A percentile compares a stretch with the other conserved stretches of the same genome.
phyloP scores from a whole-genome alignment of 192 early-diverging fungal species.

The Chytriomyces sp. region DNA sequence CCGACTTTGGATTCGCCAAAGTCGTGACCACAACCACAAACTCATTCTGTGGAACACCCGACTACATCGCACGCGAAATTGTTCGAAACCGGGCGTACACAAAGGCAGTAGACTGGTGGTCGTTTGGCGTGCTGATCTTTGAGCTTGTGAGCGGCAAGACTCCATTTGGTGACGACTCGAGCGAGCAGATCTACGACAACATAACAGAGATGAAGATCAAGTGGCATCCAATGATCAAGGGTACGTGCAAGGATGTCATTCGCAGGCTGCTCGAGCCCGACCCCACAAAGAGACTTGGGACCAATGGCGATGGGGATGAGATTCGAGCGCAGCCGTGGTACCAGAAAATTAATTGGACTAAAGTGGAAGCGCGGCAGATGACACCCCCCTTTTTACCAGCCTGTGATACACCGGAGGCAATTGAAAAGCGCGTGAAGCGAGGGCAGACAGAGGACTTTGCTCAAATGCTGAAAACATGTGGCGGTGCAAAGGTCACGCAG shows the following conservation, averaged over 20 bases:
- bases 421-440: constrained; percentile 41
- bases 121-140: constrained; percentile 91
- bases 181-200: constrained; percentile 56
- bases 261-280: constrained; percentile 45
- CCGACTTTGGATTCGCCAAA: constrained; percentile 96
- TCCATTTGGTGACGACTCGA: constrained; percentile 79
- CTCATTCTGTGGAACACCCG: constrained; percentile 97
- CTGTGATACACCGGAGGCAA: constrained; percentile 44
- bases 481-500: neutral
- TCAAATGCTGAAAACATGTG: constrained; percentile 35
- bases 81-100: constrained; percentile 84
- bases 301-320: constrained; percentile 52
- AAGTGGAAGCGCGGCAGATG: constrained; percentile 42
- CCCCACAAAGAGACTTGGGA: constrained; percentile 43
- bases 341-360: constrained; percentile 63
- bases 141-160: constrained; percentile 73
- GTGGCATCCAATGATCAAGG: constrained; percentile 48
- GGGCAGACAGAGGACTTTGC: constrained; percentile 41
- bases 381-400: constrained; percentile 48
- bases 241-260: constrained; percentile 41
- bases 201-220: constrained; percentile 48
- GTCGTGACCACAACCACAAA: constrained; percentile 86
- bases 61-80: constrained; percentile 90
- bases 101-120: constrained; percentile 98
- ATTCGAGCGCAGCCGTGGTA: constrained; percentile 74